Base-by-base conservation (phyloP, 1,284 basidiomycete genomes). In the Ceratobasidium sp. region DNA sequence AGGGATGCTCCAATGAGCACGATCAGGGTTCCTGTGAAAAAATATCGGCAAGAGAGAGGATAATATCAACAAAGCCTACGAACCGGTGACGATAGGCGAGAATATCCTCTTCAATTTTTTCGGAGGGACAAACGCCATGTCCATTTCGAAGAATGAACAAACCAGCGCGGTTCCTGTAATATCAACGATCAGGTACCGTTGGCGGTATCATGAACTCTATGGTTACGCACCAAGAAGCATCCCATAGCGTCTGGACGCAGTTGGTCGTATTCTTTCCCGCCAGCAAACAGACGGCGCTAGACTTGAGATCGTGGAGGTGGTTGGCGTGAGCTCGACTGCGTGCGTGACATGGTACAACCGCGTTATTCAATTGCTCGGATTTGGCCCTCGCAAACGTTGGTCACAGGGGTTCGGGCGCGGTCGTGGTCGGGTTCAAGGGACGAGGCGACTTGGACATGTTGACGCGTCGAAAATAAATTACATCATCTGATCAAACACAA, bases 61-160 rank as follows among this genome's bases (percentile, higher is more conserved):
- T 60, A 21, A 59, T n/a, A 49, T 21, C 12, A 18, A 49, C 1
- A 3, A 16, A 28, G 38, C 2, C 51, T 12, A 46, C 30, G 30
- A 18, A 83, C 89, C 90, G 0, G 91, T 93, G 5, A 95, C 89
- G 76, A 94, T 83, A 0, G 92, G 92, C 0, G 93, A 92, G 79
- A 95, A 95, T 74, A 92, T 82, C 42, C 86, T 83, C 76, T 89
- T 85, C 14, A 94, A 81, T 3, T 84, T 81, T 23, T 85, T 84
- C 0, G 88, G 74, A 2, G 77, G 73, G 2, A 72, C 61, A 79
- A 95, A 94, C 0, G 90, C 87, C 78, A 95, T 81, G 74, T 84
- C 84, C 53, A 95, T 92, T 80, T 94, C 91, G 59, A 93, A 84
- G 81, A 95, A 88, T 0, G 91, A 87, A 77, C 91, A 93, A 63